A percentile compares a stretch with the other conserved stretches of the same genome.
Conservation (phyloP, 768 basidiomycete species). For the Lentinula raphanica region DNA sequence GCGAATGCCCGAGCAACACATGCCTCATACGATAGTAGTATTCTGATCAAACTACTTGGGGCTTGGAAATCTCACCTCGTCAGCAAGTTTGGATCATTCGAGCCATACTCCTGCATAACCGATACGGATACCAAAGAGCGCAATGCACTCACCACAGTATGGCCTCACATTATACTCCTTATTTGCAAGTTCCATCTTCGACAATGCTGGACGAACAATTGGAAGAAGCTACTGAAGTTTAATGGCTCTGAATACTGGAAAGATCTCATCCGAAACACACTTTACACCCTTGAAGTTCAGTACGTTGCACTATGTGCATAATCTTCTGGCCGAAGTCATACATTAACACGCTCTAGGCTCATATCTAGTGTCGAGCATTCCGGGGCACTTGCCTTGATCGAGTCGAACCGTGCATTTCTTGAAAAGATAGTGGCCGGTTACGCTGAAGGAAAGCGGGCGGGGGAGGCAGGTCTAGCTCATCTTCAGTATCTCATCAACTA, state of each 20-base stretch:
- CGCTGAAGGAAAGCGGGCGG: neutral
- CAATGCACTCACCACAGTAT: no score
- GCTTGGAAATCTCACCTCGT: slow-evolving; percentile 19
- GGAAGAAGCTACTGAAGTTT: slow-evolving; percentile 9
- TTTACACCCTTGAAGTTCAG: neutral
- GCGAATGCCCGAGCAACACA: slow-evolving; percentile 19
- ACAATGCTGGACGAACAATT: slow-evolving; percentile 24
- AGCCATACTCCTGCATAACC: slow-evolving; percentile 25
- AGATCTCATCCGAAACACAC: neutral
- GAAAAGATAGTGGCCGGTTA: no score
- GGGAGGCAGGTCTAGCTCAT: slow-evolving; percentile 11
- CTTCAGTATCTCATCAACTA: slow-evolving; percentile 17
- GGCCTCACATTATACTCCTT: no score
- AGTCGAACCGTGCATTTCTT: neutral
- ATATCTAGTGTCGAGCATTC: neutral
- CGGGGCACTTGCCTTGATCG: neutral
- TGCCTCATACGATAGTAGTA: slow-evolving; percentile 23
- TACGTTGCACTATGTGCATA: neutral
- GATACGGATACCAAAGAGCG: no score
- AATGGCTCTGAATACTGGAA: neutral
- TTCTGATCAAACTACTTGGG: slow-evolving; percentile 17
- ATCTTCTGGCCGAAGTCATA: no score
- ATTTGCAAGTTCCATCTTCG: no score
- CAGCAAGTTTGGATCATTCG: slow-evolving; percentile 12
- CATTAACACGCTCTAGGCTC: no score